phyloP scores from a whole-genome alignment of 495 filamentous ascomycete species.

The Penicillium ochrochloron region DNA sequence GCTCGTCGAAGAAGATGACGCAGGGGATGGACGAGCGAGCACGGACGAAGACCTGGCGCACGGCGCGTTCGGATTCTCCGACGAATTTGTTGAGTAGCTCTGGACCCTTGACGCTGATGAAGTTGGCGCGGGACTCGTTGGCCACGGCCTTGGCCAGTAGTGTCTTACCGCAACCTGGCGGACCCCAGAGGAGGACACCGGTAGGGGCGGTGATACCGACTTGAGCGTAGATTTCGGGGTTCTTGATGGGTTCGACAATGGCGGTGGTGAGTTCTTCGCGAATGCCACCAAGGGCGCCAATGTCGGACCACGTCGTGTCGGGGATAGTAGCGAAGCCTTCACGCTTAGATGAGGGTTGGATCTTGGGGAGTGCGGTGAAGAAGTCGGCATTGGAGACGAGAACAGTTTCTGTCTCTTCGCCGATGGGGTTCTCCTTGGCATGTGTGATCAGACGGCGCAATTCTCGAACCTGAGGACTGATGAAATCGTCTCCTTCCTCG shows the following conservation, averaged over 20 bases:
- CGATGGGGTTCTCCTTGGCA: slow-evolving; percentile 54
- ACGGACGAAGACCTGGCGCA: slow-evolving; percentile 89
- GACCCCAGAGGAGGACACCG: slow-evolving; percentile 94
- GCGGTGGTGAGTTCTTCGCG: slow-evolving; percentile 83
- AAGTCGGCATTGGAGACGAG: slow-evolving; percentile 69
- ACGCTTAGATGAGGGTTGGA: slow-evolving; percentile 90
- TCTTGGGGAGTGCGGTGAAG: slow-evolving; percentile 74
- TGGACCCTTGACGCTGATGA: slow-evolving; percentile 96
- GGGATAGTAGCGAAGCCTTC: slow-evolving; percentile 98
- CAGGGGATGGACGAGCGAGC: slow-evolving; percentile 87
- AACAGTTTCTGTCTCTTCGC: slow-evolving; percentile 48
- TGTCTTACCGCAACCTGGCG: slow-evolving; percentile 96
- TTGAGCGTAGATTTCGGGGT: slow-evolving; percentile 76
- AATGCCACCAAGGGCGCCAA: slow-evolving; percentile 80
- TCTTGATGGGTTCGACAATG: slow-evolving; percentile 90
- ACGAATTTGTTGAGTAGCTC: slow-evolving; percentile 96
- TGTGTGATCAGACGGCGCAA: slow-evolving; percentile 59
- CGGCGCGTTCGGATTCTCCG: slow-evolving; percentile 90
- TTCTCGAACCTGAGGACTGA: slow-evolving; percentile 51
- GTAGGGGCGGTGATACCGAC: slow-evolving; percentile 89
- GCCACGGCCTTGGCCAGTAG: slow-evolving; percentile 95
- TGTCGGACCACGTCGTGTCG: slow-evolving; percentile 93
- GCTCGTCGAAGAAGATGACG: slow-evolving; percentile 97
- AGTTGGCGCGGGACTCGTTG: slow-evolving; percentile 93
- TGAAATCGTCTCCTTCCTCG: slow-evolving; percentile 40